Base-by-base conservation (phyloP, 345 rosid species). In the Physaria fendleri region DNA sequence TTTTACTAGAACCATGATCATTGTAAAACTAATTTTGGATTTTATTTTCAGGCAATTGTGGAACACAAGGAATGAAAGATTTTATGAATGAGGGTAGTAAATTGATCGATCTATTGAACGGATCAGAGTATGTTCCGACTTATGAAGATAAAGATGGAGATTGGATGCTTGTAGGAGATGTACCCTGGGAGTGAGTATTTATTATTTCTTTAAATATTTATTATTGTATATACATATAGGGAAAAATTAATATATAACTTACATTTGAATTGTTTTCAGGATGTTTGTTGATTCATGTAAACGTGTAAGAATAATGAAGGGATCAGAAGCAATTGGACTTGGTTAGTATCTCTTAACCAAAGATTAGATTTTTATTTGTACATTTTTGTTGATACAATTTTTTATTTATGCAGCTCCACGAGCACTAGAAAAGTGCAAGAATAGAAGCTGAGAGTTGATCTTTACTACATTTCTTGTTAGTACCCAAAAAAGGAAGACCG, bases 131-230 rank as follows among this genome's bases (percentile, higher is more conserved):
- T 63, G 93, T 88, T 30, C 93, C 96, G 5, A 75, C 85, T 30
- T 88, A 83, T 48, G 88, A 88, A 72, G 96, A 88, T 72, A 88
- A 81, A 74, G 96, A 88, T 69, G 90, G 93, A 10, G 96, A 88
- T 53, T 88, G 96, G 93, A 88, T 88, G 96, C 90, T 88, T 11
- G 88, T 88, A 3, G 96, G 93, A 12, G 96, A 88, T 76, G 96
- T 85, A n/a, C 96, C 96, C 1, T 88, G 96, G 96, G 78, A 73
- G 96, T 85, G 76, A 77, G 96, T 58, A 15, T 29, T 16, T 9
- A 6, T 34, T 30, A 6, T 4, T 30, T 9, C 2, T 48, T 27
- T 25, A 4, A 30, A 8, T 28, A 4, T 34, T 35, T 35, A 35
- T 6, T 10, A 14, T 8, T 20, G 6, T 8, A 46, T 4, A 16